Conservation (phyloP, 2,329 filamentous ascomycete species). For the Diplodia scrobiculata region DNA sequence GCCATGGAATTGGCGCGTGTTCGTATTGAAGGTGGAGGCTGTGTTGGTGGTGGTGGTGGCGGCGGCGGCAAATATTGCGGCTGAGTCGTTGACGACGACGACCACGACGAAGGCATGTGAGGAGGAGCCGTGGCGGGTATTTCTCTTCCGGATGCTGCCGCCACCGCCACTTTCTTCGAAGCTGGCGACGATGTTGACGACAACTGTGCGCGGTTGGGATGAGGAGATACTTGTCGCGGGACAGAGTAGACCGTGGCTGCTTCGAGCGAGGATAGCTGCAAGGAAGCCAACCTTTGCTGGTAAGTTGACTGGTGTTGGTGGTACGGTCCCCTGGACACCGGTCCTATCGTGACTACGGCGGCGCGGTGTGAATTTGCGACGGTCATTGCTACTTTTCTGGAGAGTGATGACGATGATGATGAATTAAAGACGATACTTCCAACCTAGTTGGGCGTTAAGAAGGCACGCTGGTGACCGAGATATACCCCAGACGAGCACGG, state of each 20-base stretch:
- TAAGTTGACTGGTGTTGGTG: background rate
- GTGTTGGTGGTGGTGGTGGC: background rate
- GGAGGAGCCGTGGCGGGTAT: background rate
- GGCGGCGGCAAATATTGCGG: background rate
- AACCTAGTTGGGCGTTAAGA: background rate
- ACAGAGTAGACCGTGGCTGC: background rate
- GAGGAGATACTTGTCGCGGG: background rate
- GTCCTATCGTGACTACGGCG: background rate
- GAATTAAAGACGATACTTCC: background rate
- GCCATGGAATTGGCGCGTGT: background rate
- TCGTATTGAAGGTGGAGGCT: background rate
- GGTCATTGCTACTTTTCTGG: background rate
- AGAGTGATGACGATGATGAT: background rate
- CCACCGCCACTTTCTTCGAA: background rate
- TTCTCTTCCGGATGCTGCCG: background rate
- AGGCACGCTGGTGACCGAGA: background rate
- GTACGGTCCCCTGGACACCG: background rate
- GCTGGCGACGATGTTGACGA: background rate
- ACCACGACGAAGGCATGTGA: background rate
- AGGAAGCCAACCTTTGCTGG: background rate
- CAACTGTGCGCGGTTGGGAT: background rate
- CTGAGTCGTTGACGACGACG: background rate
- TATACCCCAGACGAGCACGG: background rate
- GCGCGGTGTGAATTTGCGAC: background rate
- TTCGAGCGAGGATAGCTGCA: background rate